Conservation (phyloP, 345 rosid genomes). For the Balakata baccata region DNA sequence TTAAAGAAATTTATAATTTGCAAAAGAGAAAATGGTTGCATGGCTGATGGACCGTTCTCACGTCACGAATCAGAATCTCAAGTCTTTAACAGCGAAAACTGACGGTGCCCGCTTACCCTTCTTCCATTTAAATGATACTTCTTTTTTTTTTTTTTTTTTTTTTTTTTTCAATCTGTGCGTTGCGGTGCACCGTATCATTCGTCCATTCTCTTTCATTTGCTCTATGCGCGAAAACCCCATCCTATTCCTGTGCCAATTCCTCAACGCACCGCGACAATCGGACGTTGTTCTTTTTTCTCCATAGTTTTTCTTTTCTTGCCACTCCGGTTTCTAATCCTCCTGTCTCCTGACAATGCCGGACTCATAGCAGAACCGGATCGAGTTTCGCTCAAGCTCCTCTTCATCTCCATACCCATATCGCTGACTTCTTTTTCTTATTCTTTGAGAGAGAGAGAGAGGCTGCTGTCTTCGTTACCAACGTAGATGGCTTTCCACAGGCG, state of each 20-base stretch:
- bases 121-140: too few relatives aligned
- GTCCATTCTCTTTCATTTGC: too few relatives aligned
- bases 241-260: neutral
- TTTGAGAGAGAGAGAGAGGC: neutral
- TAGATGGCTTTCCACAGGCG: slow-evolving; percentile 71
- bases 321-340: neutral
- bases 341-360: neutral
- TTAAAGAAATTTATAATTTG: too few relatives aligned
- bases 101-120: neutral
- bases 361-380: slow-evolving; percentile 4
- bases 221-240: too few relatives aligned
- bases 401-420: neutral
- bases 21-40: too few relatives aligned
- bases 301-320: neutral
- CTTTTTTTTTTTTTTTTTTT: too few relatives aligned
- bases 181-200: too few relatives aligned
- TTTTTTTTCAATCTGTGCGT: too few relatives aligned
- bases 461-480: neutral
- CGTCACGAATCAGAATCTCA: too few relatives aligned
- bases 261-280: neutral
- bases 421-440: neutral
- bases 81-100: neutral
- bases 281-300: neutral
- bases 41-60: too few relatives aligned
- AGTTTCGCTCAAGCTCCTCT: neutral